Evolutionary conservation across 2,329 filamentous ascomycete species (phyloP), one percentile per base, ranked within the genome.

Genomic region (Pseudocercospora cruenta): DNA sequence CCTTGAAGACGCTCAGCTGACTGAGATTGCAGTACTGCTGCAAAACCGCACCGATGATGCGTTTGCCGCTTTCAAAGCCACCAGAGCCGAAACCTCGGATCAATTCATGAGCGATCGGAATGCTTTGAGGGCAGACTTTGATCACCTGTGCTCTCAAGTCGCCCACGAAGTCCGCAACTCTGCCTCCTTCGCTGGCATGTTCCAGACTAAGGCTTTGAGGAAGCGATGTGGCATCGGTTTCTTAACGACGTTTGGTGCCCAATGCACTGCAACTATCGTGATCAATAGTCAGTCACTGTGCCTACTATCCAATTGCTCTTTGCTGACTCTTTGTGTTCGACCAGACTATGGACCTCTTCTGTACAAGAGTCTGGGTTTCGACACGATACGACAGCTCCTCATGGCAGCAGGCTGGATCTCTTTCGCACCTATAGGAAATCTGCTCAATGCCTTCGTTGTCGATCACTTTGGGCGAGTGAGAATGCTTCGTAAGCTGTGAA

Each of bases 331-430:
- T 2, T 8, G 19, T 26, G 2, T 1, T 21, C 24, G 6, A 51
- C 10, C 7, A 58, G 54, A 39, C 21, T 58, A 39, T 36, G n/a
- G 54, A 16, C 54, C 54, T 4, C 54, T 58, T 21, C 14, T 58
- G 14, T 36, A 58, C 33, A 39, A 58, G 7, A 31, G 24, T 14
- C 54, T 58, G 5, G 54, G 26, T 8, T 19, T 58, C 26, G 24
- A 57, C 7, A 57, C 53, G 2, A 14, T 57, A 3, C 8, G 28
- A 33, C 53, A 58, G 22, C 54, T 58, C 9, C 54, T 58, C 24
- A 39, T 58, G 54, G 22, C 54, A 21, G 24, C 24, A 21, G 63
- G 58, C 21, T 65, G 58, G 63, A 65, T 65, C 49, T 24, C 43
- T 31, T 31, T 62, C 21, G 49, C 24, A 47, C 45, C 39, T 3